Base-by-base conservation (phyloP, 192 early-diverging fungal species). In the Coemansia guatemalensis region DNA sequence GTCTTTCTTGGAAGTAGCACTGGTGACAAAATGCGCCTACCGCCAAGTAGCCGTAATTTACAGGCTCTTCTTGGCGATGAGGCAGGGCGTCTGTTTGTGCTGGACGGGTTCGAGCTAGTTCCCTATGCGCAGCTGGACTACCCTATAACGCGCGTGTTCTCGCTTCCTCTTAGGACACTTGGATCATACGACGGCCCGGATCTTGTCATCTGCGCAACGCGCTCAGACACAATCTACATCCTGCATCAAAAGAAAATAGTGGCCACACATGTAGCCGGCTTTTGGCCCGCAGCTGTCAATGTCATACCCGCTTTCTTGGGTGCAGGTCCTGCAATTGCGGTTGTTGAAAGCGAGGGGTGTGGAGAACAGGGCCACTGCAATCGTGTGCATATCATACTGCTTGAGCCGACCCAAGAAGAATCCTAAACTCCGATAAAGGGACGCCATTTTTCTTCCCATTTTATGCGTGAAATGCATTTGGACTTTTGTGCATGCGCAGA, bases 21-120 rank as follows among this genome's bases (percentile, higher is more conserved):
- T 30, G 22, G 35, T 6, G n/a, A 9, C n/a, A 30, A n/a, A 52
- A 39, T 22, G 18, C 14, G 33, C 30, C 22, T 21, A 22, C 9
- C 41, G n/a, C 29, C 17, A 23, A 56, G 33, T 3, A 55, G 25
- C n/a, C 21, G 22, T 30, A 54, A 22, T 48, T 65, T 54, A 6
- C 74, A 77, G 61, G 65, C 69, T 20, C 53, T 78, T 7, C 2
- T 73, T 20, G 77, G 77, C 60, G 77, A 79, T 47, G 77, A 74
- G 8, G 12, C 64, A 0, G 77, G 77, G 0, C 17, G 51, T 30
- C 56, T 79, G 29, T 55, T 64, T 44, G 64, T 79, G 9, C 50
- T 79, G 11, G 68, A 71, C 30, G 55, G 48, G 23, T 80, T 80
- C 50, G 61, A 73, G 60, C 58, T 71, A 11, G 62, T 53, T 8